A percentile compares a stretch with the other conserved stretches of the same genome.
These are phyloP conservation scores for Mallotus japonicus DNA, from an alignment of 441 rosid species.

Conservation along the genomic window DNA sequence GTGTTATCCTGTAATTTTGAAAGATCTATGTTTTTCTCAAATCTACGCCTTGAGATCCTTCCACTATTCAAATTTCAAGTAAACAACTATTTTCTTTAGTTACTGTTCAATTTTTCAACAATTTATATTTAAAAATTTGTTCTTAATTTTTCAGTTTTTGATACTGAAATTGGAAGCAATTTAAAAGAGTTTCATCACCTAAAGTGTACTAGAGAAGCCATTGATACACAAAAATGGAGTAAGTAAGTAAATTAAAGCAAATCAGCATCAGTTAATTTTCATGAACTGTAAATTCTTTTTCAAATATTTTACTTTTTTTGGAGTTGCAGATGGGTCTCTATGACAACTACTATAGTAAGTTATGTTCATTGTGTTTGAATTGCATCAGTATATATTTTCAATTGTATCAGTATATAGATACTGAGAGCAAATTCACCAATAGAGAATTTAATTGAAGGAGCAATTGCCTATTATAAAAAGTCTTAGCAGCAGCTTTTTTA, in stretches of 20 bases:
- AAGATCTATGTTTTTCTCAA: no score
- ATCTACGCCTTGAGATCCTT: no score
- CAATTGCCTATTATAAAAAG: no score
- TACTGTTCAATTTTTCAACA: no score
- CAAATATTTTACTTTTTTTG: not conserved
- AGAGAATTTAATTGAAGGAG: slow-evolving; percentile 67
- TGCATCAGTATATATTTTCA: not conserved
- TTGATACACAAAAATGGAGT: slow-evolving; percentile 62
- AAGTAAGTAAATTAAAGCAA: not conserved
- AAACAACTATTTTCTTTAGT: no score
- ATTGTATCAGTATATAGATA: no score
- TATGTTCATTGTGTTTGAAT: not conserved
- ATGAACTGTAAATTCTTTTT: no score
- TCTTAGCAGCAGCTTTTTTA: no score
- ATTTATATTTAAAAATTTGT: not conserved
- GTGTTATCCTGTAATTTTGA: no score
- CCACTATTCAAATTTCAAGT: no score
- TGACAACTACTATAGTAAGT: slow-evolving; percentile 74
- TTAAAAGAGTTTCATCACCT: slow-evolving; percentile 63
- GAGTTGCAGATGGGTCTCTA: slow-evolving; percentile 72
- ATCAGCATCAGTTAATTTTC: not conserved
- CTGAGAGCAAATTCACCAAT: no score
- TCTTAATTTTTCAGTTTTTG: slow-evolving; percentile 45
- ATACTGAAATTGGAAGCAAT: slow-evolving; percentile 63
- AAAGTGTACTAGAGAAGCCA: slow-evolving; percentile 30